Evolutionary conservation across 495 filamentous ascomycete genomes (phyloP), one percentile per base, ranked within the genome.

Genomic region (Penicillium canariense): DNA sequence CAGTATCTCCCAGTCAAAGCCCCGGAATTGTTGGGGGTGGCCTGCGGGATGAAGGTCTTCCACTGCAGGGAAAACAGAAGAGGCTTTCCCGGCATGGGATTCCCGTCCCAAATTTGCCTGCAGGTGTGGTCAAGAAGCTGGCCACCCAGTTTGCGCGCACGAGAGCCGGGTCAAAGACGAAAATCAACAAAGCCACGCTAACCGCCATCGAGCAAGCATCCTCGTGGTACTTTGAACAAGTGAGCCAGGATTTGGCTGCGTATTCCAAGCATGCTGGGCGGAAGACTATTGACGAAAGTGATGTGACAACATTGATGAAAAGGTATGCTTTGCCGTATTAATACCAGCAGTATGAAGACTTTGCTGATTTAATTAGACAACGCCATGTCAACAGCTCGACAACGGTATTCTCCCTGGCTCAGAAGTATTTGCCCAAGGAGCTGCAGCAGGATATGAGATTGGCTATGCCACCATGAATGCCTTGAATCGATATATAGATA

Each of bases 171-270:
- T 72, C 71, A 38, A 89, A 85, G 56, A 68, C 81, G 0, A 87
- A 82, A 58, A 83, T 96, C 47, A 82, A 76, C 54, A 84, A 86
- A 32, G 87, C 91, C 26, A 84, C 86, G 1, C 73, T 96, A 48
- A 78, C 81, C 15, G 84, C 84, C 22, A 85, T 96, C 32, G 83
- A 86, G 65, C 84, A 88, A 61, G 89, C 90, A 14, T 87, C 86
- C 15, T 88, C 92, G 30, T 91, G 87, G 84, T 96, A 90, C 69
- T 95, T 96, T 63, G 87, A 93, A 61, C 91, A 96, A 67, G 75
- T 86, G 12, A 81, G 87, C 51, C 88, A 89, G 22, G 89, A 95
- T 62, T 74, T 96, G 54, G 81, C 81, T 3, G 84, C 79, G 2
- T 96, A 91, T 70, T 87, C 91, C 8, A 77, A 85, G 44, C 91